phyloP scores from a whole-genome alignment of 306 rosid genomes.

The Quercus agrifolia region DNA sequence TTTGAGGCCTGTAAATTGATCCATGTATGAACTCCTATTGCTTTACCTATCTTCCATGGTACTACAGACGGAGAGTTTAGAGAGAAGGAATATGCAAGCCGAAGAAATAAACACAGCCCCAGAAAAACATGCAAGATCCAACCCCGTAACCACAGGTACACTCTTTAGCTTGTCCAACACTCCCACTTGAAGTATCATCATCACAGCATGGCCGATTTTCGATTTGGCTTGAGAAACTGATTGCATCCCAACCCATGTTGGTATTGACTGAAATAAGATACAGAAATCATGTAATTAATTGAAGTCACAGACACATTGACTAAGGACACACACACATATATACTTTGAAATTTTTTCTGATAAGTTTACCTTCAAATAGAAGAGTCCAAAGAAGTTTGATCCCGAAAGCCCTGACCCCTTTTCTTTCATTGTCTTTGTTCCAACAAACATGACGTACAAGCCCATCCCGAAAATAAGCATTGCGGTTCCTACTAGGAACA shows the following conservation, averaged over 20 bases:
- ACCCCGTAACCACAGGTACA: constrained; percentile 34
- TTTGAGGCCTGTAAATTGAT: neutral
- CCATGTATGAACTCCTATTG: too few relatives aligned
- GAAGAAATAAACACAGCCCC: constrained; percentile 48
- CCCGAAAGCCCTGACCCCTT: constrained; percentile 20
- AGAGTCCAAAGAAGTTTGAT: constrained; percentile 43
- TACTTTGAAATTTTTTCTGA: neutral
- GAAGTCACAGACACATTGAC: too few relatives aligned
- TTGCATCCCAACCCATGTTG: constrained; percentile 43
- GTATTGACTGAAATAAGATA: constrained; percentile 28
- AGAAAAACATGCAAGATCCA: constrained; percentile 52
- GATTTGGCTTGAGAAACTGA: constrained; percentile 45
- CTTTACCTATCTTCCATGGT: neutral
- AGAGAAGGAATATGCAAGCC: constrained; percentile 42
- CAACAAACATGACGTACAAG: constrained; percentile 43
- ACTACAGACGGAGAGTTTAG: constrained; percentile 27
- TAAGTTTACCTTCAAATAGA: constrained; percentile 42
- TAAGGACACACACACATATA: neutral
- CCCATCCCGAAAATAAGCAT: constrained; percentile 46
- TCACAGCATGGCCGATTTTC: constrained; percentile 52
- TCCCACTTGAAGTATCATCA: constrained; percentile 58
- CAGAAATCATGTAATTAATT: neutral
- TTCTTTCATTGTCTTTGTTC: constrained; percentile 21
- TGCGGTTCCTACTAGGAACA: constrained; percentile 55
- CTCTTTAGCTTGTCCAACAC: constrained; percentile 47